phyloP scores from a whole-genome alignment of 2,329 filamentous ascomycete species.

The Penicillium sp. region DNA sequence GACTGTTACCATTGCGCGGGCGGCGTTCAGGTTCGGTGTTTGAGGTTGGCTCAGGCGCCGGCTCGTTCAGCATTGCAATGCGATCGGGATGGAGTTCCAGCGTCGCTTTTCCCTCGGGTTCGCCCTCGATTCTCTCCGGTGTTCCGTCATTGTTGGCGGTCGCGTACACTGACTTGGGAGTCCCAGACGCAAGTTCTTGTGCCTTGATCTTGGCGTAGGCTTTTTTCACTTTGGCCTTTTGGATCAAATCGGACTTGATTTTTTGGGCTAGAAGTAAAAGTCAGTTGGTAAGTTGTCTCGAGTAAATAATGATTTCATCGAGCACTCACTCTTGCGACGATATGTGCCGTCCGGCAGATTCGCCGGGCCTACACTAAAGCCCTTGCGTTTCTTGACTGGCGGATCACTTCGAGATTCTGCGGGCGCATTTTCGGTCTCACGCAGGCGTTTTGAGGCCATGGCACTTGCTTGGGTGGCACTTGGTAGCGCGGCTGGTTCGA shows the following conservation, averaged over 20 bases:
- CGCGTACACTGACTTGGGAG: slow-evolving; percentile 32
- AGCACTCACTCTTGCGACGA: slow-evolving; percentile 62
- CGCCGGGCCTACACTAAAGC: slow-evolving; percentile 79
- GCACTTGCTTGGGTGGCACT: slow-evolving; percentile 5
- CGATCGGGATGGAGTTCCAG: slow-evolving; percentile 57
- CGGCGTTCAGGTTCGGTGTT: slow-evolving; percentile 17
- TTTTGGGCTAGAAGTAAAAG: slow-evolving; percentile 59
- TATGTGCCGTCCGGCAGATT: slow-evolving; percentile 88
- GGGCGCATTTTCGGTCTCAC: slow-evolving; percentile 39
- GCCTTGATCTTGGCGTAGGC: slow-evolving; percentile 83
- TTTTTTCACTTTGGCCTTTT: slow-evolving; percentile 90
- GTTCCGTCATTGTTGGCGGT: slow-evolving; percentile 22
- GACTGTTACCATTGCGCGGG: slow-evolving; percentile 20
- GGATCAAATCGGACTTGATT: slow-evolving; percentile 82
- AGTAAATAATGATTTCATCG: background rate
- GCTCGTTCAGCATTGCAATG: slow-evolving; percentile 52
- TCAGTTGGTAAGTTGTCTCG: too few relatives aligned
- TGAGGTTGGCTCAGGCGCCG: slow-evolving; percentile 22
- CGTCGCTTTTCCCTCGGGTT: slow-evolving; percentile 22
- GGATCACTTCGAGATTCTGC: slow-evolving; percentile 28
- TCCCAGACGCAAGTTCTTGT: slow-evolving; percentile 42
- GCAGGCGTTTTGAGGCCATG: slow-evolving; percentile 58
- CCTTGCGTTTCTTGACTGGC: slow-evolving; percentile 54
- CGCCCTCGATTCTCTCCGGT: slow-evolving; percentile 16
- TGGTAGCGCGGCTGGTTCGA: too few relatives aligned